These are phyloP conservation scores for Penicillium paxilli DNA, from an alignment of 495 filamentous ascomycete species.

Conservation along the genomic window DNA sequence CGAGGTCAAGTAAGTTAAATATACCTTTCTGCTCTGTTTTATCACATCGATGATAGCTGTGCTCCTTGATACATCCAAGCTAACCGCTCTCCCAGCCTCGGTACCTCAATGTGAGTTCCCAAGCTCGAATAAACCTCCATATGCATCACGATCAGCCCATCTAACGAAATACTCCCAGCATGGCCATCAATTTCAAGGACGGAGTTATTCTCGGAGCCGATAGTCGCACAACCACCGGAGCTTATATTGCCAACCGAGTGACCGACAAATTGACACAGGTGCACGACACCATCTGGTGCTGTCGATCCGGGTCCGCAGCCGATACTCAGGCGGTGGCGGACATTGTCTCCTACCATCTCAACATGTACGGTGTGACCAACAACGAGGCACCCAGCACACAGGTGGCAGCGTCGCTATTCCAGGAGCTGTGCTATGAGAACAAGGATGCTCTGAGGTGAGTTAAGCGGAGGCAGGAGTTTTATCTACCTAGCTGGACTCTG, in stretches of 20 bases:
- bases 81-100: constrained; percentile 61
- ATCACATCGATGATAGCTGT: not conserved
- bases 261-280: constrained; percentile 99
- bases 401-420: constrained; percentile 91
- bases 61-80: constrained; percentile 11
- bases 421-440: constrained; percentile 96
- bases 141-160: constrained; percentile 3
- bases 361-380: constrained; percentile 86
- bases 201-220: constrained; percentile 96
- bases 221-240: constrained; percentile 96
- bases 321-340: constrained; percentile 98
- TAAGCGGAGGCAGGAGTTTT: too few relatives aligned
- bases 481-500: too few relatives aligned
- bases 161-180: constrained; percentile 33
- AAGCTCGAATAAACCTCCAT: constrained; percentile 20
- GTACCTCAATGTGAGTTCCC: constrained; percentile 91
- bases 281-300: constrained; percentile 99
- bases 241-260: constrained; percentile 98
- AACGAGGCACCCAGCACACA: constrained; percentile 88
- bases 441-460: constrained; percentile 83
- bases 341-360: constrained; percentile 94
- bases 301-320: constrained; percentile 92
- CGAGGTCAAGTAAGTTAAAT: constrained; percentile 76
- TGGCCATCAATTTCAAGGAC: constrained; percentile 93
- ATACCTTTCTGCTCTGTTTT: not conserved